Evolutionary conservation across 2,329 filamentous ascomycete genomes (phyloP), one percentile per base, ranked within the genome.

Genomic region (Verticillium longisporum): DNA sequence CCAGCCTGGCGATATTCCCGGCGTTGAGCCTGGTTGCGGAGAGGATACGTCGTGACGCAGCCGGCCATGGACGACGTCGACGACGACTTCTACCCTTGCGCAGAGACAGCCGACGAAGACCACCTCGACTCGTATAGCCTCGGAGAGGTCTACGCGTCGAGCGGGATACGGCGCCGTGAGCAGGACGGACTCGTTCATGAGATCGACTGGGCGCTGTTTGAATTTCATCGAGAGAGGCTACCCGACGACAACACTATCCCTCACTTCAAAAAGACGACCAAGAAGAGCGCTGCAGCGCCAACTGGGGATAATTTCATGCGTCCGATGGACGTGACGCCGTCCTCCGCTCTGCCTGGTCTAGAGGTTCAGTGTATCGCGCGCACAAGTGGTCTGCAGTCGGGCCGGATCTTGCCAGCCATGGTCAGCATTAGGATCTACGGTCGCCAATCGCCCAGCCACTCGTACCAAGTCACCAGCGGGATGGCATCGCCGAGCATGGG

Each of bases 181-280:
- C 82, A 85, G 62, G 81, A 89, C 63, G 87, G 88, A 4, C 78
- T 96, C 31, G 80, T 91, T 6, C 94, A 97, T 71, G 94, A 98
- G 73, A 92, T 98, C 55, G 94, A 98, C 73, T 98, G 94, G 94
- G 92, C 93, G 0, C 78, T 98, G 2, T 92, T 98, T 67, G 86
- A 90, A 66, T 91, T 98, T 65, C 79, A 88, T 11, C 80, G 88
- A 4, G 83, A 88, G 11, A 86, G 94, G 1, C 77, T 88, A 14
- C 90, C 94, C 3, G 79, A 83, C 0, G 83, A 85, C 62, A 97
- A 97, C 67, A 75, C 84, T 11, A 88, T 97, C 26, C 85, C 59
- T 67, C 55, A 64, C 60, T 33, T 15, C 54, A 55, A 55, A 14
- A 15, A 5, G 3, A 13, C 31, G 13, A 31, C 26, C 54, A 53